These are phyloP conservation scores for Vanrija pseudolonga DNA, from an alignment of 1,284 basidiomycete species.

Conservation along the genomic window DNA sequence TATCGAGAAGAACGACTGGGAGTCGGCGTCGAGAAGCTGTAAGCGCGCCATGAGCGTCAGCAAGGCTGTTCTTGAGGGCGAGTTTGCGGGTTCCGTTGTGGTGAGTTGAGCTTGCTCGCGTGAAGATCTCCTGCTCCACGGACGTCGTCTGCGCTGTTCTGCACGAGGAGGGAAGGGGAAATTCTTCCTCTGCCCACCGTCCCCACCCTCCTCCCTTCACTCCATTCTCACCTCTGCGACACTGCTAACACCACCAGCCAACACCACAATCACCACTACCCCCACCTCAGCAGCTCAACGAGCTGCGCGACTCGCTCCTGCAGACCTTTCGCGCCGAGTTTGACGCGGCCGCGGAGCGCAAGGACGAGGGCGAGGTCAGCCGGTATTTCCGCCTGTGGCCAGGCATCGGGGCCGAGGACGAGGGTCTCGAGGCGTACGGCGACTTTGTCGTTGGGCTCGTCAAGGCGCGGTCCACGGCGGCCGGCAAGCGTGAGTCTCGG, in stretches of 20 bases:
- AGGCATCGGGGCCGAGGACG: conserved; percentile 71
- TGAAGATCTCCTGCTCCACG: background rate
- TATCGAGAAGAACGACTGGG: conserved; percentile 89
- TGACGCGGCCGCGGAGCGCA: conserved; percentile 66
- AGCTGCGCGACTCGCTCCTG: conserved; percentile 71
- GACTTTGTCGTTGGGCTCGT: conserved; percentile 90
- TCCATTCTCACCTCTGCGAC: no score
- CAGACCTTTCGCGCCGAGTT: conserved; percentile 75
- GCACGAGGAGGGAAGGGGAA: no score
- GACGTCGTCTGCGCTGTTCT: no score
- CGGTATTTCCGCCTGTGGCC: conserved; percentile 97
- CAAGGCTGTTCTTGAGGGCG: conserved; percentile 68
- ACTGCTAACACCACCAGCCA: conserved; percentile 58
- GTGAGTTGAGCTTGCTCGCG: no score
- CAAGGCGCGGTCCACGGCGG: conserved; percentile 66
- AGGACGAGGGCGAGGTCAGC: conserved; percentile 79
- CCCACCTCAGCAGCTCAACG: conserved; percentile 74
- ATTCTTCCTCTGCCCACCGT: no score
- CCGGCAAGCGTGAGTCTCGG: conserved; percentile 66
- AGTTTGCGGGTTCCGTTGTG: conserved; percentile 82
- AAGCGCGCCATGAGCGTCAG: conserved; percentile 83
- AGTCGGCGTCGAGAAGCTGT: conserved; percentile 85
- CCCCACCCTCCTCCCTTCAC: no score
- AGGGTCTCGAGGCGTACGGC: conserved; percentile 91
- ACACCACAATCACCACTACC: conserved; percentile 81